A percentile compares a stretch with the other conserved stretches of the same genome.
Evolutionary conservation across 768 basidiomycete species (phyloP).

Genomic region (Russula ochroleuca): DNA sequence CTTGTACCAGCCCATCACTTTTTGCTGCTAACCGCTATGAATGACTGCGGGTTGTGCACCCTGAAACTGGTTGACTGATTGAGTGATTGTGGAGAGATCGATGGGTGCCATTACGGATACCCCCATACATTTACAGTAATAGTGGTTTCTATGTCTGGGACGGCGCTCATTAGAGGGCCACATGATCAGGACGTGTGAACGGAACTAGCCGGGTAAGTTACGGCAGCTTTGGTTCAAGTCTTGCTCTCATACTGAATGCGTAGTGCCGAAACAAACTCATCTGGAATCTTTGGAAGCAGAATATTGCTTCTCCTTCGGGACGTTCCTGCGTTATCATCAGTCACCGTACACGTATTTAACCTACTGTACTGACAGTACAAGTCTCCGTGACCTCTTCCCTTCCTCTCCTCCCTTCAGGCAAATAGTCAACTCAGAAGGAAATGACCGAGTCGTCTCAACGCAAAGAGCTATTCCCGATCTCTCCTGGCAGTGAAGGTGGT

Average conservation of each 20-base stretch:
- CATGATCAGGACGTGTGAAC: not conserved
- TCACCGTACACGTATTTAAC: not conserved
- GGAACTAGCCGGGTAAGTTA: not conserved
- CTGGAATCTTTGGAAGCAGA: not conserved
- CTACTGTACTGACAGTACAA: not conserved
- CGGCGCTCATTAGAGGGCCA: too few species aligned
- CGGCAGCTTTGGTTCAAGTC: not conserved
- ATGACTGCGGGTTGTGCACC: not conserved
- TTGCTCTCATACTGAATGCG: not conserved
- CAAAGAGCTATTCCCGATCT: not conserved
- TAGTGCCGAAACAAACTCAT: not conserved
- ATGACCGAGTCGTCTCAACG: constrained; percentile 3
- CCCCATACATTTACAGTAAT: not conserved
- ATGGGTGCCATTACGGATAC: not conserved
- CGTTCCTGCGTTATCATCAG: not conserved
- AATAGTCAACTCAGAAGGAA: not conserved
- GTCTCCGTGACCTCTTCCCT: not conserved
- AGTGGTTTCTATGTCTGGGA: too few species aligned
- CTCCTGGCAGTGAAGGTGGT: not conserved
- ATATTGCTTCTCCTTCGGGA: not conserved
- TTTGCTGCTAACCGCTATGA: not conserved
- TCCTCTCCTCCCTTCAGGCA: not conserved
- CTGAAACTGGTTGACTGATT: not conserved
- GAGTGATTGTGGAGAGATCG: not conserved
- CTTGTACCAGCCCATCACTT: not conserved